phyloP scores from a whole-genome alignment of 2,329 filamentous ascomycete species.

The Karstenula rhodostoma region DNA sequence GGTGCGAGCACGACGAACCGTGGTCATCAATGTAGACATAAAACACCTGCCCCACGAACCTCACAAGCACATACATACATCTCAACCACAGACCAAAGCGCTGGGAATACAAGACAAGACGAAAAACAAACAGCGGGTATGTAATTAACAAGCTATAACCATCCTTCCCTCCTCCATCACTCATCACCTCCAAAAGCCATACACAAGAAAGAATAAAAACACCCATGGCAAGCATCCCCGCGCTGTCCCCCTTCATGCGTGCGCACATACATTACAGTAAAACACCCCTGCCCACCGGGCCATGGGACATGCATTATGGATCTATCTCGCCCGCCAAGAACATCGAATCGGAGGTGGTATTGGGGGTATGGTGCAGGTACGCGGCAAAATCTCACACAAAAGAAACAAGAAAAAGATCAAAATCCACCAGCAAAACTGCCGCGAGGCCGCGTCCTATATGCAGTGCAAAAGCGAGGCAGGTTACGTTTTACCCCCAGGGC shows the following conservation, averaged over 20 bases:
- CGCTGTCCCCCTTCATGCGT: not conserved
- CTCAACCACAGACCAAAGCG: no score
- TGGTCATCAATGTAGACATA: no score
- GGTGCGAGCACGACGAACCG: no score
- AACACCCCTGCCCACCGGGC: slow-evolving; percentile 2
- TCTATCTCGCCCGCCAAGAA: not conserved
- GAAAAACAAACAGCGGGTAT: not conserved
- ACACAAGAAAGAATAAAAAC: not conserved
- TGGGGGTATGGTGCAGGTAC: slow-evolving; percentile 15
- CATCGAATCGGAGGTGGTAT: slow-evolving; percentile 6
- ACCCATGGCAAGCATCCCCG: not conserved
- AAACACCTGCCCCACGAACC: no score
- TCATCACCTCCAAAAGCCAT: not conserved
- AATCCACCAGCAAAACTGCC: not conserved
- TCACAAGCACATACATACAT: no score
- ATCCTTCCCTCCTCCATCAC: not conserved
- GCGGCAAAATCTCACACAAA: not conserved
- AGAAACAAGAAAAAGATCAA: slow-evolving; percentile 7
- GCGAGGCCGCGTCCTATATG: slow-evolving; percentile 13
- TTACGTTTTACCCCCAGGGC: slow-evolving; percentile 19
- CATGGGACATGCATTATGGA: slow-evolving; percentile 12
- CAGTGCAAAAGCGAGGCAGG: slow-evolving; percentile 14
- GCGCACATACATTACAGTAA: slow-evolving; percentile 8
- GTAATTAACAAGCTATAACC: slow-evolving; percentile 8
- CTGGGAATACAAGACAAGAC: not conserved